Percentiles rank a stretch among this genome's conserved stretches.
Conservation (phyloP, 108 stramenopile genomes). For the Nannochloropsis gaditana region DNA sequence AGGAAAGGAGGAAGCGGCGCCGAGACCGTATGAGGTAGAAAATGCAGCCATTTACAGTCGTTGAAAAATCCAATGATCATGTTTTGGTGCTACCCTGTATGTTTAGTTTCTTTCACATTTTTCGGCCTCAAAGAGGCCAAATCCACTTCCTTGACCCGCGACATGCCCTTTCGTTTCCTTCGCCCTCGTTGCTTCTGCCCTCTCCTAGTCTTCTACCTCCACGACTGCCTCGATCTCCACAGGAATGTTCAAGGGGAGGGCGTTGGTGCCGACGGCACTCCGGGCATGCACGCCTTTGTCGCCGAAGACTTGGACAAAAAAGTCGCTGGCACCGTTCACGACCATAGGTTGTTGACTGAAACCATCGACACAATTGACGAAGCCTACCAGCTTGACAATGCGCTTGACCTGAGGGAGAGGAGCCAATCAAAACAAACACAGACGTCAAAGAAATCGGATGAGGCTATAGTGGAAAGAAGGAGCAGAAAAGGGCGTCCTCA, state of each 20-base stretch:
- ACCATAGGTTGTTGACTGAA: constrained; percentile 58
- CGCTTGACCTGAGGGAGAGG: background rate
- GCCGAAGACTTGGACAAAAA: constrained; percentile 58
- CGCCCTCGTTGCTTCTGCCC: background rate
- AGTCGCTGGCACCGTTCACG: constrained; percentile 58
- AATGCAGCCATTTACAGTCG: background rate
- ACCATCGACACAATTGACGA: constrained; percentile 58
- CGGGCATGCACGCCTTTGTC: constrained; percentile 54
- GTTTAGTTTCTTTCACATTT: background rate
- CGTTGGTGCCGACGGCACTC: constrained; percentile 57
- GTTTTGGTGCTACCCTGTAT: background rate
- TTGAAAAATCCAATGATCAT: constrained; percentile 13
- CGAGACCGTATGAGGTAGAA: background rate
- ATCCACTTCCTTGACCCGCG: background rate
- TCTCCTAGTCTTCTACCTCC: constrained; percentile 47
- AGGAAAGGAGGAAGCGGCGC: constrained; percentile 16
- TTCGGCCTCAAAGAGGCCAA: background rate
- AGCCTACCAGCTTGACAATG: constrained; percentile 52
- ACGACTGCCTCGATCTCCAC: constrained; percentile 59
- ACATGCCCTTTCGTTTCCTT: background rate
- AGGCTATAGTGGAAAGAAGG: background rate
- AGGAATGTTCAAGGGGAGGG: constrained; percentile 54
- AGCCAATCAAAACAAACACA: background rate
- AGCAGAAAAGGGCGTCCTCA: background rate
- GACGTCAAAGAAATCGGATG: background rate